phyloP scores from a whole-genome alignment of 495 filamentous ascomycete genomes.

The Trichoderma virens region DNA sequence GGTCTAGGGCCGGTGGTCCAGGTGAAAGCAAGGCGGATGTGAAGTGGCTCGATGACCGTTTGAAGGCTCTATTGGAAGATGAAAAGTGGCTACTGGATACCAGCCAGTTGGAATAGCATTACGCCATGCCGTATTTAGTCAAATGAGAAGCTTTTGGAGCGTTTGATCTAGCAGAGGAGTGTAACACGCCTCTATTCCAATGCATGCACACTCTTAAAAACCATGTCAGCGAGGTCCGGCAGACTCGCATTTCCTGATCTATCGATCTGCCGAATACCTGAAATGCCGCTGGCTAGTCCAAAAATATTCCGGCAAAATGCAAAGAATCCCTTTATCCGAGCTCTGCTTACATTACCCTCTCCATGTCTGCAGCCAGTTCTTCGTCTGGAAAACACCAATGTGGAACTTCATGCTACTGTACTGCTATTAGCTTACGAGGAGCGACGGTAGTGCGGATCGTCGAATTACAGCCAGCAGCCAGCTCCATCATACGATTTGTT shows the following conservation, averaged over 20 bases:
- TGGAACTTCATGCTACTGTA: neutral
- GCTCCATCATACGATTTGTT: neutral
- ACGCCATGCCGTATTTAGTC: neutral
- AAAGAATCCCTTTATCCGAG: neutral
- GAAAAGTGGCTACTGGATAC: neutral
- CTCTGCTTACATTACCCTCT: neutral
- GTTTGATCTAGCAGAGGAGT: neutral
- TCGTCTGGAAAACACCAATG: too few species aligned
- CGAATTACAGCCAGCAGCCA: neutral
- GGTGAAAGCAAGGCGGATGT: constrained; percentile 56
- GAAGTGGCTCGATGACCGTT: constrained; percentile 55
- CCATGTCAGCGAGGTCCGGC: neutral
- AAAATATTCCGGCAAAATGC: neutral
- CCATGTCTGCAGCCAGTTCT: too few species aligned
- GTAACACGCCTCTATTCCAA: neutral
- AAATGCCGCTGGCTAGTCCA: neutral
- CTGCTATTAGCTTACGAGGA: neutral
- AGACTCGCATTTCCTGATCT: neutral
- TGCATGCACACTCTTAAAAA: neutral
- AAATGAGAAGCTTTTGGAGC: neutral
- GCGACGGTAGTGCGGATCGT: neutral
- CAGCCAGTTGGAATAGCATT: neutral
- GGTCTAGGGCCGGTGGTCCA: constrained; percentile 49
- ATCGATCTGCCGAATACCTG: neutral
- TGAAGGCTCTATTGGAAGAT: constrained; percentile 39